These are phyloP conservation scores for Wickerhamomyces sp. DNA, from an alignment of 1,139 yeast species.

Conservation along the genomic window DNA sequence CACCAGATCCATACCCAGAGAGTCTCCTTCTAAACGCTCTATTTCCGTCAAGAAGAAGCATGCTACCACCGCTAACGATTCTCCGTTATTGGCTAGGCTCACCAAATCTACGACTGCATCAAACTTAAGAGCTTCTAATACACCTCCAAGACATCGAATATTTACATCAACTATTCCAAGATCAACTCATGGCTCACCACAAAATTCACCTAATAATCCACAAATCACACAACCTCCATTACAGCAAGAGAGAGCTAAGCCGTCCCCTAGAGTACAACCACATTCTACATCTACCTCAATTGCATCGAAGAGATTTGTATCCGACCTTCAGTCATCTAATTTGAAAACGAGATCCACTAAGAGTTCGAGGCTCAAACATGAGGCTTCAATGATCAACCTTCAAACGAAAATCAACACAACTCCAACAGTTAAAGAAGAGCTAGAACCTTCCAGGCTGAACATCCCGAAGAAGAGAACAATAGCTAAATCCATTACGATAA, in stretches of 20 bases:
- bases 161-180: not conserved
- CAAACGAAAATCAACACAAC: conserved; percentile 2
- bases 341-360: conserved; percentile 11
- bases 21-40: conserved; percentile 5
- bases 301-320: conserved; percentile 6
- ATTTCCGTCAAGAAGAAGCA: not conserved
- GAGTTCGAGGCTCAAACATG: conserved; percentile 17
- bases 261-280: not conserved
- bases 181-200: conserved; percentile 1
- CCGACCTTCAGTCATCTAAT: conserved; percentile 3
- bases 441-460: conserved; percentile 2
- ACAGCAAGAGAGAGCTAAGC: not conserved
- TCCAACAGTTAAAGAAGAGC: not conserved
- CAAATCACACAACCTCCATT: not conserved
- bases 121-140: conserved; percentile 9
- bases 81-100: conserved; percentile 17
- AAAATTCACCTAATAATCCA: not conserved
- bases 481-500: conserved; percentile 17
- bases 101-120: conserved; percentile 21
- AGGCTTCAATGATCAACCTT: conserved; percentile 10
- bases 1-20: conserved; percentile 1
- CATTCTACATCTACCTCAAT: too few species aligned
- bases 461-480: conserved; percentile 13
- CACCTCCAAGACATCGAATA: conserved; percentile 1
- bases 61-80: conserved; percentile 7